Evolutionary conservation across 2,329 filamentous ascomycete species (phyloP).

Genomic region (Penicillium sp.): DNA sequence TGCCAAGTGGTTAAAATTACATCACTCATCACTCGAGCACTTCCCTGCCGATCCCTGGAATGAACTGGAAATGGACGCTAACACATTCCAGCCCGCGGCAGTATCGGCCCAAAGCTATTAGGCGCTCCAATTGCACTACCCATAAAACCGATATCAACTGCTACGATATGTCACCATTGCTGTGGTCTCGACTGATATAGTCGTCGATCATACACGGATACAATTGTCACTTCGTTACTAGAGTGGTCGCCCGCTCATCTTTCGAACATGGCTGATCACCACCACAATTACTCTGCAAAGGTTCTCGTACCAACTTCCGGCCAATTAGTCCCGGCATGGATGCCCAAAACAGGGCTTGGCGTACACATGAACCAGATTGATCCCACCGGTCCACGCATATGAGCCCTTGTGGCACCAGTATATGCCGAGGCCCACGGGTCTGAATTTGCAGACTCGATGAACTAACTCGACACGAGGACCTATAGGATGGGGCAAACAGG

Average conservation of each 20-base stretch:
- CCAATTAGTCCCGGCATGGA: slow-evolving; percentile 2
- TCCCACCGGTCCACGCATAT: slow-evolving; percentile 4
- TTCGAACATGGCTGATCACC: slow-evolving; percentile 2
- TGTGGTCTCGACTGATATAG: slow-evolving; percentile 6
- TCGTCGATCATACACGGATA: not conserved
- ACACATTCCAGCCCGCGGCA: slow-evolving; percentile 42
- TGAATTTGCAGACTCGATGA: not conserved
- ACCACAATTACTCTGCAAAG: not conserved
- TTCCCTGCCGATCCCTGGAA: not conserved
- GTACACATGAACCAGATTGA: not conserved
- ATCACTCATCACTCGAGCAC: slow-evolving; percentile 25
- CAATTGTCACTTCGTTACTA: not conserved
- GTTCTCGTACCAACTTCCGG: slow-evolving; percentile 2
- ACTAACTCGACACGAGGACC: not conserved
- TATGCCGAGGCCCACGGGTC: not conserved
- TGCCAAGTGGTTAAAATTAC: slow-evolving; percentile 23
- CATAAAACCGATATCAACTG: slow-evolving; percentile 8
- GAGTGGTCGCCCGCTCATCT: not conserved
- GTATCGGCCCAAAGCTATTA: slow-evolving; percentile 50
- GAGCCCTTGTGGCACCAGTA: not conserved
- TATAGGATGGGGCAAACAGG: not conserved
- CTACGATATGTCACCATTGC: slow-evolving; percentile 13
- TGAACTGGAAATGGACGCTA: slow-evolving; percentile 8
- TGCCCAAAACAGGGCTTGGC: slow-evolving; percentile 5
- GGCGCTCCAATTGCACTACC: slow-evolving; percentile 7